Conservation (phyloP, 148 eudicot species). For the Bassia scoparia region DNA sequence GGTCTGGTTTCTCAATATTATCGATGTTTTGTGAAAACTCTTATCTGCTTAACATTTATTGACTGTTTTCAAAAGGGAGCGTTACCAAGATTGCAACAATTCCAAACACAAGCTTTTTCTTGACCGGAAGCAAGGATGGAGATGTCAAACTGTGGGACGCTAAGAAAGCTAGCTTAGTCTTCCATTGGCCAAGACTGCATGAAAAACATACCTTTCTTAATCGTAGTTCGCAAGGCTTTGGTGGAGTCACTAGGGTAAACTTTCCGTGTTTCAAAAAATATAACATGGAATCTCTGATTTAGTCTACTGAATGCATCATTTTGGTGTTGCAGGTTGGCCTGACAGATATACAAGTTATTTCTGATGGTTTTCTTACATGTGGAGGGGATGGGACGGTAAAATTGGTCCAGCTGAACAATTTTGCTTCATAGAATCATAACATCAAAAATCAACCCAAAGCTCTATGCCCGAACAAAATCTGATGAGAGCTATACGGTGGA, state of each 20-base stretch:
- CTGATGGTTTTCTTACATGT: slow-evolving; percentile 74
- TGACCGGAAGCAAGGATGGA: slow-evolving; percentile 98
- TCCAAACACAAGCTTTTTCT: slow-evolving; percentile 83
- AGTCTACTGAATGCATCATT: slow-evolving; percentile 20
- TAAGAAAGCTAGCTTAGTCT: slow-evolving; percentile 67
- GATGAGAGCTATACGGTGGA: neutral
- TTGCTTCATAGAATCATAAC: slow-evolving; percentile 5
- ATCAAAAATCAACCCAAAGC: neutral
- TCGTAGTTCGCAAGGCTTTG: slow-evolving; percentile 76
- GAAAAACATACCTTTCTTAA: slow-evolving; percentile 92
- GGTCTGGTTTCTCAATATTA: neutral
- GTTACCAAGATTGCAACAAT: slow-evolving; percentile 80
- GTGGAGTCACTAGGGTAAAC: slow-evolving; percentile 80
- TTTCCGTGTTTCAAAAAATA: neutral
- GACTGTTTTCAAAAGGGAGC: slow-evolving; percentile 51
- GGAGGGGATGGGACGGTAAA: slow-evolving; percentile 90
- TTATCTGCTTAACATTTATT: slow-evolving; percentile 5
- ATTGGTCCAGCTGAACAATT: slow-evolving; percentile 45
- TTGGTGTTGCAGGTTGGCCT: slow-evolving; percentile 59
- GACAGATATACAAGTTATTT: slow-evolving; percentile 73
- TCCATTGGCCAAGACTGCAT: slow-evolving; percentile 90
- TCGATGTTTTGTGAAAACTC: neutral
- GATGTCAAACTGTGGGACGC: slow-evolving; percentile 99
- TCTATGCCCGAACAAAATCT: no score
- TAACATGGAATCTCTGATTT: neutral